These are phyloP conservation scores for Dioscorea zingiberensis DNA, from an alignment of 106 monocot species.

Conservation along the genomic window DNA sequence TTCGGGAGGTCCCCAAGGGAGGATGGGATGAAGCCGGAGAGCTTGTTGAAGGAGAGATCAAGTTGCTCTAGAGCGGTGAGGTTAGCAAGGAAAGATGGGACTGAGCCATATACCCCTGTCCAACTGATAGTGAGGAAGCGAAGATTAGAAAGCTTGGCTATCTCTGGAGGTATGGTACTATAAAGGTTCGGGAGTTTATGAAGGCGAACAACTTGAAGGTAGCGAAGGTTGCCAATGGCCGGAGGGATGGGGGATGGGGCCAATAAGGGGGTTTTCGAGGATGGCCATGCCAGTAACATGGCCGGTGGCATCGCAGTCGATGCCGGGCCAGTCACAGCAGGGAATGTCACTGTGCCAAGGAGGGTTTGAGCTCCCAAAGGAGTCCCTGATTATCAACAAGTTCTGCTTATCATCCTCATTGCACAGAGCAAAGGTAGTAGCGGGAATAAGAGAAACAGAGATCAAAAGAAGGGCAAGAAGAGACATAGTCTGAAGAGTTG, in stretches of 20 bases:
- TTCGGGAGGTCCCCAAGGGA: constrained; percentile 8
- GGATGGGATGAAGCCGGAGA: constrained; percentile 20
- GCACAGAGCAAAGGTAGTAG: not conserved
- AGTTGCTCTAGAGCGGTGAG: constrained; percentile 2
- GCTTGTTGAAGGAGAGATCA: constrained; percentile 12
- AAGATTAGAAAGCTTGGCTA: constrained; percentile 16
- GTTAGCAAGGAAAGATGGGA: constrained; percentile 7
- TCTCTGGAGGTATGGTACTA: constrained; percentile 25
- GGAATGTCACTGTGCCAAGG: not conserved
- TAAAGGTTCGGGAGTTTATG: too few species aligned
- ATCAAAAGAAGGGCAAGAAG: too few species aligned
- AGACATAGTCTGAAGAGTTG: too few species aligned
- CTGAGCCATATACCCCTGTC: constrained; percentile 17
- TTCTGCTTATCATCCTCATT: not conserved
- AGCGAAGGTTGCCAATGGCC: constrained; percentile 13
- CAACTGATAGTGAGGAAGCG: constrained; percentile 4
- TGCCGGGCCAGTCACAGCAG: constrained; percentile 56
- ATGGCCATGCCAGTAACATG: constrained; percentile 35
- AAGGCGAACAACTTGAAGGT: too few species aligned
- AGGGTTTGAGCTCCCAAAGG: too few species aligned
- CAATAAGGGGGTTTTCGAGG: constrained; percentile 25
- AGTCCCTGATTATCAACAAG: too few species aligned
- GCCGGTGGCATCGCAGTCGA: constrained; percentile 33
- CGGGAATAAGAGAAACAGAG: too few species aligned
- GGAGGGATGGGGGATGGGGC: constrained; percentile 44